Evolutionary conservation across 2,329 filamentous ascomycete species (phyloP).

Genomic region (Clonostachys chloroleuca): DNA sequence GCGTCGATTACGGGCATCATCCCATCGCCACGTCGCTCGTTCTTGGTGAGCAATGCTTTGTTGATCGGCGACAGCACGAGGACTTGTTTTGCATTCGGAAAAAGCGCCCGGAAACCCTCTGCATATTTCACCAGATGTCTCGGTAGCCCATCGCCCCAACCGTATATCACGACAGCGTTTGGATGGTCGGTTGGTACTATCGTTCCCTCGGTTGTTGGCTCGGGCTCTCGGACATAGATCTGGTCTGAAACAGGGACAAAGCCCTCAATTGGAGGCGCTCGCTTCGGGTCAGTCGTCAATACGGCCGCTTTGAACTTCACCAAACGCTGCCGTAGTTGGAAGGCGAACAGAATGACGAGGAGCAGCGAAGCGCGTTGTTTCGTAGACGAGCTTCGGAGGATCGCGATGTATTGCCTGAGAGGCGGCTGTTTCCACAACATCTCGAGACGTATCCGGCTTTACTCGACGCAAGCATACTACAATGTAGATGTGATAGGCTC

Average conservation of each 20-base stretch:
- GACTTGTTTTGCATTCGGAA: conserved; percentile 43
- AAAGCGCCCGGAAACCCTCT: conserved; percentile 44
- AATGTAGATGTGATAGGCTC: too few relatives aligned
- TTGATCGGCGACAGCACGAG: conserved; percentile 45
- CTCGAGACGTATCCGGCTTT: too few relatives aligned
- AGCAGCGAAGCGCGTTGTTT: too few relatives aligned
- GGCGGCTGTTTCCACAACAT: too few relatives aligned
- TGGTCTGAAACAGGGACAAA: conserved; percentile 42
- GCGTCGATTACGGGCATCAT: conserved; percentile 37
- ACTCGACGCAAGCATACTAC: too few relatives aligned
- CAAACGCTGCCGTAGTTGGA: too few relatives aligned
- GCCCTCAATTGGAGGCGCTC: conserved; percentile 25
- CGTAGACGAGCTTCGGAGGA: too few relatives aligned
- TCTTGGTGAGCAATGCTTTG: conserved; percentile 35
- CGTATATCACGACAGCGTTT: conserved; percentile 45
- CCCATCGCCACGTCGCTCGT: conserved; percentile 33
- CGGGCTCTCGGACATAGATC: conserved; percentile 35
- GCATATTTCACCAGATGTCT: conserved; percentile 53
- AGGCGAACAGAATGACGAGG: too few relatives aligned
- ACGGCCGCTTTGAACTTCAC: too few relatives aligned
- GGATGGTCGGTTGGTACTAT: conserved; percentile 19
- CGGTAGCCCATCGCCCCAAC: conserved; percentile 52
- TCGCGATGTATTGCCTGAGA: too few relatives aligned
- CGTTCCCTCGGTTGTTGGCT: too few relatives aligned
- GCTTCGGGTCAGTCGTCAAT: too few relatives aligned